These are phyloP conservation scores for Paraurostyla sp. DNA, from an alignment of 73 alveolate species.

Conservation along the genomic window DNA sequence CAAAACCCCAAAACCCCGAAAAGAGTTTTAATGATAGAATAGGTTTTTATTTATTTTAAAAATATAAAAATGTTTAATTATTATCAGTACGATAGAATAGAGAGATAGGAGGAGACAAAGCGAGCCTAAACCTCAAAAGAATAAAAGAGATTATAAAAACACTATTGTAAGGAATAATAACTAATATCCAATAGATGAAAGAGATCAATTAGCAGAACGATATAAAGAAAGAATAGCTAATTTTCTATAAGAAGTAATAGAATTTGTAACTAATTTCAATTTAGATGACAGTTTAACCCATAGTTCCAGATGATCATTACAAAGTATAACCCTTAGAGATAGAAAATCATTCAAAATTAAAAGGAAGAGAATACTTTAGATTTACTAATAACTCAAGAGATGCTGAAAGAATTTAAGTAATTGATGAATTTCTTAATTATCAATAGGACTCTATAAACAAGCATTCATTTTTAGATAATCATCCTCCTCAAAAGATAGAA, in stretches of 20 bases:
- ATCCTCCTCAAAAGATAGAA: conserved; percentile 49
- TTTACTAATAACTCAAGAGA: conserved; percentile 29
- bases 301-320: conserved; percentile 30
- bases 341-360: neutral
- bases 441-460: neutral
- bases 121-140: neutral
- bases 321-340: neutral
- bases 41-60: too few species aligned
- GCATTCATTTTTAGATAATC: neutral
- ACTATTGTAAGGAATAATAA: neutral
- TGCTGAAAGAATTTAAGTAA: conserved; percentile 13
- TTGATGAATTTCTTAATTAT: neutral
- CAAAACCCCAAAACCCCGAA: too few species aligned
- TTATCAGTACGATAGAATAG: conserved; percentile 27
- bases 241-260: conserved; percentile 9
- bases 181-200: conserved; percentile 1
- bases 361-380: conserved; percentile 34
- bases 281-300: conserved; percentile 32
- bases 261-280: neutral
- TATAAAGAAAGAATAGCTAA: conserved; percentile 38
- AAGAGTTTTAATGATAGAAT: too few species aligned
- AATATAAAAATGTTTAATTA: conserved; percentile 54
- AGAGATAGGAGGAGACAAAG: neutral
- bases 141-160: neutral
- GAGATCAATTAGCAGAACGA: conserved; percentile 38